These are phyloP conservation scores for Wickerhamomyces chambardii DNA, from an alignment of 805 yeast species.

Conservation along the genomic window DNA sequence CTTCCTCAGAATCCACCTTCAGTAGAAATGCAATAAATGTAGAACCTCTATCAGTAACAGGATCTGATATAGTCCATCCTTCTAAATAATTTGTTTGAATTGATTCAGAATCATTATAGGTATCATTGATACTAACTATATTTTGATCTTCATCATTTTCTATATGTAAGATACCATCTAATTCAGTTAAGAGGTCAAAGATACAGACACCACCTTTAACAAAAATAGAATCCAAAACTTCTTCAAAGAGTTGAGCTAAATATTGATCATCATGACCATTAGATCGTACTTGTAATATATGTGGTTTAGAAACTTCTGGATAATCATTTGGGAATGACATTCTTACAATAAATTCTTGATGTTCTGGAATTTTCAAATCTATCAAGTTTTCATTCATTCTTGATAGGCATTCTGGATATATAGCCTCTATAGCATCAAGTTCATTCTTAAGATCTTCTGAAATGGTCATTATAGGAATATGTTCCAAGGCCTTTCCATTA, in stretches of 20 bases:
- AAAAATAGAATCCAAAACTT: constrained; percentile 44
- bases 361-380: constrained; percentile 50
- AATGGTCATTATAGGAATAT: constrained; percentile 11
- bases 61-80: constrained; percentile 74
- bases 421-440: constrained; percentile 76
- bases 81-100: constrained; percentile 35
- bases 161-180: constrained; percentile 41
- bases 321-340: constrained; percentile 65
- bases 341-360: constrained; percentile 50
- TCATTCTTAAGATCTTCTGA: constrained; percentile 59
- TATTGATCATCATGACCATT: constrained; percentile 30
- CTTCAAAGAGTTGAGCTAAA: constrained; percentile 36
- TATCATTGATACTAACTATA: too few relatives aligned
- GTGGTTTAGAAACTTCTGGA: constrained; percentile 56
- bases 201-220: constrained; percentile 61
- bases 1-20: constrained; percentile 52
- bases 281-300: constrained; percentile 44
- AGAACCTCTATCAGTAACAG: constrained; percentile 76
- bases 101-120: constrained; percentile 1
- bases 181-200: constrained; percentile 67
- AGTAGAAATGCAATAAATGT: constrained; percentile 75
- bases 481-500: constrained; percentile 9
- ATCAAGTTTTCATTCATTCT: constrained; percentile 25
- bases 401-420: constrained; percentile 59
- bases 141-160: constrained; percentile 14